phyloP scores from a whole-genome alignment of 768 basidiomycete species.

The Mycena polygramma region DNA sequence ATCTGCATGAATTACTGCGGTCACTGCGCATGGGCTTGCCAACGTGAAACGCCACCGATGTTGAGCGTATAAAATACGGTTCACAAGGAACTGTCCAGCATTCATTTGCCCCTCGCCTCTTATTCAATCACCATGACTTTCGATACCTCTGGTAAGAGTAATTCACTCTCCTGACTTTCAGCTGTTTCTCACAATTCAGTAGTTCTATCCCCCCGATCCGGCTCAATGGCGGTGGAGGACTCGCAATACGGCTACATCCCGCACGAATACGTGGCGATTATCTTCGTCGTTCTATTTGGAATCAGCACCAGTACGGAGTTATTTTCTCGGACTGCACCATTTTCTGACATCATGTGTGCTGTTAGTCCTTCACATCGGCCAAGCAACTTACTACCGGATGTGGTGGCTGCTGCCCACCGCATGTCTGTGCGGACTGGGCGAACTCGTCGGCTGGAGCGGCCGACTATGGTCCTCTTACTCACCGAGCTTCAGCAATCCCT shows the following conservation, averaged over 20 bases:
- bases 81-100: neutral
- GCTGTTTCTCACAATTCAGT: neutral
- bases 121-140: neutral
- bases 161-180: no score
- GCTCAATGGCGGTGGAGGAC: conserved; percentile 10
- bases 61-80: no score
- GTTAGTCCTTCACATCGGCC: conserved; percentile 60
- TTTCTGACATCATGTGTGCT: neutral
- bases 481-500: conserved; percentile 44
- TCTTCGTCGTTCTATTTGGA: conserved; percentile 55
- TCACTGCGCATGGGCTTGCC: neutral
- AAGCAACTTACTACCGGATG: conserved; percentile 57
- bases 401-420: conserved; percentile 69
- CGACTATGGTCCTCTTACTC: conserved; percentile 64
- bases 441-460: conserved; percentile 68
- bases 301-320: conserved; percentile 53
- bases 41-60: neutral
- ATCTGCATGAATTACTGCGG: neutral
- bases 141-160: neutral
- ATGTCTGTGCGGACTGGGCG: conserved; percentile 59
- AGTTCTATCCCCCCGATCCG: neutral
- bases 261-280: conserved; percentile 50
- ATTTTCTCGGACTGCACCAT: neutral
- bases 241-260: conserved; percentile 53
- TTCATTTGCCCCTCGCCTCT: neutral